Conservation (phyloP, 2,329 filamentous ascomycete genomes). For the Xylaria sp. region DNA sequence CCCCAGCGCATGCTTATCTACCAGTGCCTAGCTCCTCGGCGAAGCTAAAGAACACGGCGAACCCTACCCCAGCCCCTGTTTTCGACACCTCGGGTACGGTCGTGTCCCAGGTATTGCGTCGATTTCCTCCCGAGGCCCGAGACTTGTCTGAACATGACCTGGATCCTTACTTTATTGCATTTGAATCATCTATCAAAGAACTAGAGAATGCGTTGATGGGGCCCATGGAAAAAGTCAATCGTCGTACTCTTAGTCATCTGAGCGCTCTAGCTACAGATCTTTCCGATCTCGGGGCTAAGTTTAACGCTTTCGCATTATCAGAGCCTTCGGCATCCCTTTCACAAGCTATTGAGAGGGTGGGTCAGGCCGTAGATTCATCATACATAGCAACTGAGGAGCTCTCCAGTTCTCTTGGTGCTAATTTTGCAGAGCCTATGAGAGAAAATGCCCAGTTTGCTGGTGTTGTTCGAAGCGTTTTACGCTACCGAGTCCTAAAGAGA, state of each 20-base stretch:
- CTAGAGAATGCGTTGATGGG: conserved; percentile 88
- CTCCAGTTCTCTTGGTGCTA: conserved; percentile 86
- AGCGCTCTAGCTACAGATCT: conserved; percentile 87
- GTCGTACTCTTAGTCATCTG: conserved; percentile 86
- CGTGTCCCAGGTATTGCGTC: conserved; percentile 72
- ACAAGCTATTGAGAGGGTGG: conserved; percentile 91
- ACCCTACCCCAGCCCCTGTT: conserved; percentile 49
- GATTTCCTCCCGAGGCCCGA: conserved; percentile 84
- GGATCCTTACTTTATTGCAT: conserved; percentile 95
- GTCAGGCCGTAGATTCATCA: conserved; percentile 93
- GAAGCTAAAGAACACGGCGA: conserved; percentile 75
- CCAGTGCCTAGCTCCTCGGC: conserved; percentile 87
- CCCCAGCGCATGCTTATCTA: conserved; percentile 85
- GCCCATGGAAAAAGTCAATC: conserved; percentile 96
- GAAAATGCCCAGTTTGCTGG: conserved; percentile 98
- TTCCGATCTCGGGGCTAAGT: conserved; percentile 92
- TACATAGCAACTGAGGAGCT: conserved; percentile 97
- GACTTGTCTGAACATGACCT: conserved; percentile 87
- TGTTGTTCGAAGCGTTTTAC: conserved; percentile 87
- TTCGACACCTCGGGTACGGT: conserved; percentile 53
- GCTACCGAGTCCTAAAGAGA: conserved; percentile 90
- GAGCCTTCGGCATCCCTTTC: conserved; percentile 90
- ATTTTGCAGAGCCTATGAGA: conserved; percentile 96
- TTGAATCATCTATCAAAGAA: conserved; percentile 91
- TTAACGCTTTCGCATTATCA: conserved; percentile 95